Base-by-base conservation (phyloP, 2,329 filamentous ascomycete species). In the Penicillium sp. region DNA sequence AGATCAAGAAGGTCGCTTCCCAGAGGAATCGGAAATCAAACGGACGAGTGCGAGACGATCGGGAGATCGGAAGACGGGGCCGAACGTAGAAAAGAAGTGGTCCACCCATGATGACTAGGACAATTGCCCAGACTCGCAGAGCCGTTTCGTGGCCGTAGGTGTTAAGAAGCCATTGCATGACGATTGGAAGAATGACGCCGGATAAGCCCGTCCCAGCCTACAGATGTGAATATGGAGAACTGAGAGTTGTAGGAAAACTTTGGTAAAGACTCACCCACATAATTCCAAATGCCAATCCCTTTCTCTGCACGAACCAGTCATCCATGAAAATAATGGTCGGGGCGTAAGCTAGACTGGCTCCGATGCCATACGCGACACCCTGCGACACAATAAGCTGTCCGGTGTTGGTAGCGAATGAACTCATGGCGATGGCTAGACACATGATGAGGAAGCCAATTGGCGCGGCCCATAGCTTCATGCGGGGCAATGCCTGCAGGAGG, bases 231-330 rank as follows among this genome's bases (percentile, higher is more conserved):
- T 33, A 38, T 28, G 13, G 8, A 13, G 3, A 24, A 7, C 16
- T 4, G 4, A 4, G 6, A 26, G 6, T 1, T 4, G 16, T 12
- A 33, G 3, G 18, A 6, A 34, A 9, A 18, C 26, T n/a, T n/a
- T 8, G 23, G 6, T 21, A 13, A 12, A 12, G 10, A 60, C 49
- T 52, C 43, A 54, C 63, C 75, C 77, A 78, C 51, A 78, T 74
- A 2, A 74, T 56, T 0, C 77, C 79, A 15, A 75, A 71, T 0
- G 71, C 73, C 61, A 64, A 70, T 63, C 76, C 76, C 26, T 69
- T 68, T 13, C 73, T 65, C 58, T 76, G 74, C 8, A 79, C 72
- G 64, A 80, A 81, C 72, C 62, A 85, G 56, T 81, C 76, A 52
- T 80, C 76, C 39, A 81, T 68, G 42, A 75, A 75, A 34, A 75